Conservation (phyloP, 257 asterid genomes). For the Solanum pimpinellifolium region DNA sequence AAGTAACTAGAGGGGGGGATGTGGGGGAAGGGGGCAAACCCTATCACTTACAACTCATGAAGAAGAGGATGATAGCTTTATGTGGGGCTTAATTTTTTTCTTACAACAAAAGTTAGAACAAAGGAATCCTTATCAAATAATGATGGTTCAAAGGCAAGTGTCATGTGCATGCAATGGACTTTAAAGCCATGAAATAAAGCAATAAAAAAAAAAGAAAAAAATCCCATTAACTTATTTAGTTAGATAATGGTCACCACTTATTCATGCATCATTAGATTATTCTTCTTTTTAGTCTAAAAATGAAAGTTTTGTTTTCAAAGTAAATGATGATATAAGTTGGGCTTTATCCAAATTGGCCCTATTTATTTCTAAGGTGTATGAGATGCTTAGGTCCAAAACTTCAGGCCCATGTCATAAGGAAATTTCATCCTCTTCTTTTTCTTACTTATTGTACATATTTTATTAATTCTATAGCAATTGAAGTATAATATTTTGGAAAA, state of each 20-base stretch:
- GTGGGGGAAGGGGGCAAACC: conserved; percentile 1
- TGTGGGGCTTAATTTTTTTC: conserved; percentile 11
- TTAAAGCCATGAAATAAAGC: conserved; percentile 7
- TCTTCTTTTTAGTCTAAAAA: background rate
- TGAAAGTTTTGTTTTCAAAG: background rate
- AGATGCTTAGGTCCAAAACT: background rate
- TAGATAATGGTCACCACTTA: background rate
- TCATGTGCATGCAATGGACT: conserved; percentile 19
- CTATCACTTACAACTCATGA: conserved; percentile 17
- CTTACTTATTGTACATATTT: background rate
- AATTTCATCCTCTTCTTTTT: background rate
- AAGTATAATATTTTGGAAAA: no score
- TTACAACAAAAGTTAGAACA: background rate
- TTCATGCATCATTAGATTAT: background rate
- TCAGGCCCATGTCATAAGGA: background rate
- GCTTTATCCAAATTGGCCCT: background rate
- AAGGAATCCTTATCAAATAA: conserved; percentile 8
- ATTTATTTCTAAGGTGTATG: background rate
- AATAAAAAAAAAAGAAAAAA: background rate
- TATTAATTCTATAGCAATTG: background rate
- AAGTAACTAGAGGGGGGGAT: background rate
- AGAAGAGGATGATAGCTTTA: conserved; percentile 13
- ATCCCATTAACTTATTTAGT: background rate
- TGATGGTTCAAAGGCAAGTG: conserved; percentile 14
- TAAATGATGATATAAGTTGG: background rate